Evolutionary conservation across 257 asterid species (phyloP).

Genomic region (Buddleja alternifolia): DNA sequence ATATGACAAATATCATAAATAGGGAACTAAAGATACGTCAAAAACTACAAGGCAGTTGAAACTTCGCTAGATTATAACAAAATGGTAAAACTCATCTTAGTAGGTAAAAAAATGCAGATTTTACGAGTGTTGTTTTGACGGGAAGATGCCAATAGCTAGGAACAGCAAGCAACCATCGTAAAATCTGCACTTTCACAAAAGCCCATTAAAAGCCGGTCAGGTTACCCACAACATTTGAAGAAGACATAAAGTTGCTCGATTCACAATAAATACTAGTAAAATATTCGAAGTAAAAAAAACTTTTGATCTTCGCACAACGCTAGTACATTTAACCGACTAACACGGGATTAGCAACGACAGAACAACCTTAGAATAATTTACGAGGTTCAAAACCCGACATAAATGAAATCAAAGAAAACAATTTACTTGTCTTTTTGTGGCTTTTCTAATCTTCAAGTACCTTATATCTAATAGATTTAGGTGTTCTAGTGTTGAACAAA

Average conservation of each 20-base stretch:
- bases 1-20: neutral
- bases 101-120: neutral
- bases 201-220: neutral
- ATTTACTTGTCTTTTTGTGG: neutral
- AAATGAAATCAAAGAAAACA: neutral
- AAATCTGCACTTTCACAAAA: neutral
- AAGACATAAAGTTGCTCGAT: neutral
- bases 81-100: neutral
- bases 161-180: neutral
- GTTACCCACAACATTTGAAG: neutral
- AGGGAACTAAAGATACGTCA: no score
- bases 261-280: neutral
- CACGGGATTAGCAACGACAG: neutral
- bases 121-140: no score
- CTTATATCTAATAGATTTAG: neutral
- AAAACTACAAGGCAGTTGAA: neutral
- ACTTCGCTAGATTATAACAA: neutral
- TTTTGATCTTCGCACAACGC: no score
- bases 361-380: neutral
- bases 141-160: neutral
- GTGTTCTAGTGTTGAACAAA: neutral
- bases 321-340: no score
- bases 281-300: no score
- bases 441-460: neutral
- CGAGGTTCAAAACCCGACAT: neutral